Evolutionary conservation across 2,329 filamentous ascomycete species (phyloP).

Genomic region (Fusarium sp.): DNA sequence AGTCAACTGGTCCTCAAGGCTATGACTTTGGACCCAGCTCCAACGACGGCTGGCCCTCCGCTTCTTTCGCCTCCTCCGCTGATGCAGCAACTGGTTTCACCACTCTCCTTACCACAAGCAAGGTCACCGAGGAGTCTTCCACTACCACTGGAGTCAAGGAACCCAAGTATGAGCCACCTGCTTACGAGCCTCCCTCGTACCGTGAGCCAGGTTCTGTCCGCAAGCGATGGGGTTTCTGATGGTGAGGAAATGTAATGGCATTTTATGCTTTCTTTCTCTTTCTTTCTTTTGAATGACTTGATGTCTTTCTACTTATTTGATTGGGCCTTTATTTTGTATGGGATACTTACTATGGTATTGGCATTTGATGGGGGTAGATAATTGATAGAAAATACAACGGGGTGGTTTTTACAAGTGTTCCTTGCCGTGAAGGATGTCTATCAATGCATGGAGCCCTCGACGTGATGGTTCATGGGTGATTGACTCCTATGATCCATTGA

Average conservation of each 20-base stretch:
- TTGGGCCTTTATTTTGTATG: conserved; percentile 7
- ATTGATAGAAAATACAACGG: conserved; percentile 29
- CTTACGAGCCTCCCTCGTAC: conserved; percentile 38
- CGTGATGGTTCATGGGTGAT: not conserved
- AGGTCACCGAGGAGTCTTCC: conserved; percentile 1
- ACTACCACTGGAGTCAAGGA: conserved; percentile 6
- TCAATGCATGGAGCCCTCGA: not conserved
- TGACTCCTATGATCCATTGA: not conserved
- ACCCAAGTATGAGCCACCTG: conserved; percentile 31
- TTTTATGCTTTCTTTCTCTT: not conserved
- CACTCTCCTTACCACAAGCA: conserved; percentile 40
- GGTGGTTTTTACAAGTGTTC: not conserved
- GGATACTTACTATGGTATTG: not conserved
- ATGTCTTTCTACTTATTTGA: conserved; percentile 13
- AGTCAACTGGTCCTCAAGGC: conserved; percentile 9
- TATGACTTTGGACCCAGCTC: conserved; percentile 28
- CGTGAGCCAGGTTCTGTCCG: conserved; percentile 35
- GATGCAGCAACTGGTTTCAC: conserved; percentile 25
- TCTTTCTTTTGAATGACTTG: conserved; percentile 20
- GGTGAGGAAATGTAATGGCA: not conserved
- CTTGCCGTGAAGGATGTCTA: not conserved
- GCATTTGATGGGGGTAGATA: conserved; percentile 15
- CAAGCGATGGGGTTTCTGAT: conserved; percentile 27
- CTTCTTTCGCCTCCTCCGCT: conserved; percentile 13
- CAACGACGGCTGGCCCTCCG: conserved; percentile 10